A percentile compares a stretch with the other conserved stretches of the same genome.
Evolutionary conservation across 768 basidiomycete species (phyloP).

Genomic region (Gautieria morchelliformis): DNA sequence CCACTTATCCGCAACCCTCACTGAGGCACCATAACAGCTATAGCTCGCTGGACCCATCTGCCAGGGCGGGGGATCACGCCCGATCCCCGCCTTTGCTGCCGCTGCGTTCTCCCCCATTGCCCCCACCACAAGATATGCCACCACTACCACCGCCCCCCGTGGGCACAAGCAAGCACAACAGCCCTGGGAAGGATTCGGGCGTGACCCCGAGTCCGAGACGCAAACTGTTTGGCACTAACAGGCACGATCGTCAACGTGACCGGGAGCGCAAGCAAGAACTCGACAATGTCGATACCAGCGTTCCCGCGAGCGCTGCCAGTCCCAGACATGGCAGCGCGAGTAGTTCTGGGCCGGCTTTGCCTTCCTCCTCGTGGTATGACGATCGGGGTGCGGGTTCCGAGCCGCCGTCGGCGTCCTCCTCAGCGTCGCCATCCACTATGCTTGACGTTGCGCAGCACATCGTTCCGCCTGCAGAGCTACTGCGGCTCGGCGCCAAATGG

Average conservation of each 20-base stretch:
- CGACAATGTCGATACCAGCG: not conserved
- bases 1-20: not conserved
- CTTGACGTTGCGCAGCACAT: slow-evolving; percentile 1
- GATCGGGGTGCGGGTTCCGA: not conserved
- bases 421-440: not conserved
- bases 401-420: not conserved
- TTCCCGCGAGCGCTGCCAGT: not conserved
- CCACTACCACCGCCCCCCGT: not conserved
- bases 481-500: not conserved
- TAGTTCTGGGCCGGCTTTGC: not conserved
- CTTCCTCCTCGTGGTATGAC: not conserved
- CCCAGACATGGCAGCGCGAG: too few relatives aligned
- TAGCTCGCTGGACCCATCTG: not conserved
- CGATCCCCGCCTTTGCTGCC: not conserved
- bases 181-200: not conserved
- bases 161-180: not conserved
- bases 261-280: not conserved
- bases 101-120: not conserved
- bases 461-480: slow-evolving; percentile 2
- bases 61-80: not conserved
- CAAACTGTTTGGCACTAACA: not conserved
- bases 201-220: not conserved
- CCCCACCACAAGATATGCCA: not conserved
- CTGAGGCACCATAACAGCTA: not conserved
- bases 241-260: not conserved